phyloP scores from a whole-genome alignment of 176 grass and related monocot species.

The Rhynchospora breviuscula region DNA sequence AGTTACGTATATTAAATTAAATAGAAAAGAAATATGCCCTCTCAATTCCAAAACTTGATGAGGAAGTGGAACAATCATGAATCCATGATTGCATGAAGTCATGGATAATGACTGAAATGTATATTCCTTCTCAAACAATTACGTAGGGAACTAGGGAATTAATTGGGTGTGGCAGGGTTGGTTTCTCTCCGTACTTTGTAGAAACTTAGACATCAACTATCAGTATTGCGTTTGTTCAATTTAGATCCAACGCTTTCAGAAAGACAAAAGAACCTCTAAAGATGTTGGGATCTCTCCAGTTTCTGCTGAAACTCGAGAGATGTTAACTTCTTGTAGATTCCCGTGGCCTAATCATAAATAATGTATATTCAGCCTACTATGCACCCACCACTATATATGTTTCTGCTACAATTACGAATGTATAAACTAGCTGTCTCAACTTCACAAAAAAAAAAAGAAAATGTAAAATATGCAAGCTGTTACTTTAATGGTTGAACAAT shows the following conservation, averaged over 20 bases:
- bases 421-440: not conserved
- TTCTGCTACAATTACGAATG: not conserved
- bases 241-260: not conserved
- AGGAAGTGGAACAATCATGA: conserved; percentile 4
- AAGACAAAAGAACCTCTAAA: not conserved
- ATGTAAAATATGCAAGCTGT: not conserved
- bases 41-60: not conserved
- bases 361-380: not conserved
- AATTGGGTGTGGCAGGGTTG: not conserved
- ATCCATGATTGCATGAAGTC: not conserved
- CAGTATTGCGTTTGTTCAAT: not conserved
- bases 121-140: not conserved
- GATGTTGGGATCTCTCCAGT: not conserved
- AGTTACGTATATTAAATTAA: not conserved
- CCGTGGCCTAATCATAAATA: not conserved
- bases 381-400: not conserved
- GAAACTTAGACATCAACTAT: not conserved
- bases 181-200: not conserved
- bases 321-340: not conserved
- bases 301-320: not conserved
- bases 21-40: not conserved
- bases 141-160: too few relatives aligned
- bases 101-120: not conserved
- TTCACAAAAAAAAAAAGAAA: not conserved
- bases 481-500: not conserved